Base-by-base conservation (phyloP, 768 basidiomycete species). In the Leccinum truebloodii region DNA sequence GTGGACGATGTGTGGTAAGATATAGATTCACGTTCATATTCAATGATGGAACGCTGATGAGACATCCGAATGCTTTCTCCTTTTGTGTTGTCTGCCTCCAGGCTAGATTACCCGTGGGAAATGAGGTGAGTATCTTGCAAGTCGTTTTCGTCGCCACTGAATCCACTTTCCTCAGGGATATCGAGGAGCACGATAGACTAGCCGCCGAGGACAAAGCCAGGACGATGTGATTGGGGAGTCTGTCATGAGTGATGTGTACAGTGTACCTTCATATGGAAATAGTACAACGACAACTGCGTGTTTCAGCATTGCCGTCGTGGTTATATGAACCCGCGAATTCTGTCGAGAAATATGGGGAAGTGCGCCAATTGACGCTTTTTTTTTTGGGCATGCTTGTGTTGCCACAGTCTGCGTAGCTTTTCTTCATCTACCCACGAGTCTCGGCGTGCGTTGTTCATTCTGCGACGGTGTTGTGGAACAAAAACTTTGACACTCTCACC, bases 51-150 rank as follows among this genome's bases (percentile, higher is more conserved):
- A 28, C 53, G 57, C 65, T 73, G 57, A 75, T 60, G 12, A 20
- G 30, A 26, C 28, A 9, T 32, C 24, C 1, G 48, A 50, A 60
- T 52, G 0, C 8, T 26, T 59, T 52, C 37, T 54, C 37, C 46
- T 58, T 39, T 55, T 24, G 52, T 28, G 55, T 58, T 37, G 18
- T 66, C 28, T 62, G 39, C 60, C 41, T 60, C 67, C 69, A 90
- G 89, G 90, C 79, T 92, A 63, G 88, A 92, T 69, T 92, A 92
- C 70, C 90, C 90, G 66, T 92, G 91, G 90, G 90, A 92, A 78
- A 83, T 86, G 24, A 79, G 71, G 90, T 89, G 68, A 76, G 89
- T 73, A 20, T 49, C 16, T 46, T 46, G 9, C 18, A n/a, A 30
- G 35, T 41, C 32, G 49, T 16, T 48, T 60, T 32, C 32, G 30